Evolutionary conservation across 352 stramenopile genomes (phyloP).

Genomic region (Phytophthora fragariaefolia): DNA sequence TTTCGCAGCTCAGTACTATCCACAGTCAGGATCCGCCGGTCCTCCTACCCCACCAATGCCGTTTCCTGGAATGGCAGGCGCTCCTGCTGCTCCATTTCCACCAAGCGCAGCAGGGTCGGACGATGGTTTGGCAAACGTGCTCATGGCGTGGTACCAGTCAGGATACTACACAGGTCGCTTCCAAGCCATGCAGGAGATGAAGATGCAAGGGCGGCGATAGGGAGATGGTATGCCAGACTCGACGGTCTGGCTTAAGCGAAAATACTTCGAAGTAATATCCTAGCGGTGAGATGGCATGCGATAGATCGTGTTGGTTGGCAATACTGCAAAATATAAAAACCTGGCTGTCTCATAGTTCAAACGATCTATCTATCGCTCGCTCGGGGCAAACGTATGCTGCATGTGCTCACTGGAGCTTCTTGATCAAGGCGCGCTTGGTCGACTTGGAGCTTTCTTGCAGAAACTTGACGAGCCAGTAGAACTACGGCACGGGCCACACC

Average conservation of each 20-base stretch:
- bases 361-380: too few species aligned
- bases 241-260: background rate
- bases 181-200: slow-evolving; percentile 83
- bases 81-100: slow-evolving; percentile 23
- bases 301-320: background rate
- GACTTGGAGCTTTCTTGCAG: slow-evolving; percentile 61
- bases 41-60: slow-evolving; percentile 29
- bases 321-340: background rate
- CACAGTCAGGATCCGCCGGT: slow-evolving; percentile 26
- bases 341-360: background rate
- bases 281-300: background rate
- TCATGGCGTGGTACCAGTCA: slow-evolving; percentile 88
- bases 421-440: slow-evolving; percentile 44
- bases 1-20: slow-evolving; percentile 30
- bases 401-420: slow-evolving; percentile 63
- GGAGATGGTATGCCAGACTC: slow-evolving; percentile 13
- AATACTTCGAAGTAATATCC: slow-evolving; percentile 4
- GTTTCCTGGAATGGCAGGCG: slow-evolving; percentile 37
- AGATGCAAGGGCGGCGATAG: slow-evolving; percentile 37
- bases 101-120: slow-evolving; percentile 32
- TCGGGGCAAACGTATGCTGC: too few species aligned
- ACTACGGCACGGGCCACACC: slow-evolving; percentile 14
- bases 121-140: slow-evolving; percentile 73
- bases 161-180: slow-evolving; percentile 85
- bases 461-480: slow-evolving; percentile 75